Percentiles rank a stretch among this genome's conserved stretches.
These are phyloP conservation scores for Daldinia vernicosa DNA, from an alignment of 495 filamentous ascomycete genomes.

Conservation along the genomic window DNA sequence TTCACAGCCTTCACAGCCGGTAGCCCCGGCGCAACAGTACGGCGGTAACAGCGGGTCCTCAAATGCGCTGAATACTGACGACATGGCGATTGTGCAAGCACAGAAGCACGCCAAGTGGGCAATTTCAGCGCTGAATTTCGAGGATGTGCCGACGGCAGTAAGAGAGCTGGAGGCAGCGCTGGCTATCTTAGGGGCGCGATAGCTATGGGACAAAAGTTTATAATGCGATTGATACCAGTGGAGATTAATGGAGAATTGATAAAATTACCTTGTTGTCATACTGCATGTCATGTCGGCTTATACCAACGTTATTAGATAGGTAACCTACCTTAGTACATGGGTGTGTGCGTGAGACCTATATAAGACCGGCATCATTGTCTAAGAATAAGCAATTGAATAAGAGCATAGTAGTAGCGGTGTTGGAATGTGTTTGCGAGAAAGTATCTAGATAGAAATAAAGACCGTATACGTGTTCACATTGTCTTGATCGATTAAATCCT, in stretches of 20 bases:
- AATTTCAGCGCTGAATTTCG: conserved; percentile 94
- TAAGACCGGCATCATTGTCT: background rate
- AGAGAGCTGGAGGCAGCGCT: conserved; percentile 83
- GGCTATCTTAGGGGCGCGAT: conserved; percentile 66
- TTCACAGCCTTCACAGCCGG: conserved; percentile 32
- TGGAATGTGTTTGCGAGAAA: background rate
- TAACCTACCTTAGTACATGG: too few species aligned
- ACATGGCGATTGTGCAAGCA: conserved; percentile 76
- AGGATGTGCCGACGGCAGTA: conserved; percentile 91
- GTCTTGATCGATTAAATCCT: background rate
- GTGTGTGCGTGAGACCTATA: background rate
- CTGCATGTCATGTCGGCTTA: background rate
- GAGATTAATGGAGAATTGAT: background rate
- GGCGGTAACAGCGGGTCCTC: conserved; percentile 17
- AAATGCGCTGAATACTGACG: conserved; percentile 61
- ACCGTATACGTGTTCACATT: background rate
- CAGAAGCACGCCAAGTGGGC: conserved; percentile 98
- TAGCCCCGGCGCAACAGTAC: conserved; percentile 32
- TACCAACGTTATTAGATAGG: background rate
- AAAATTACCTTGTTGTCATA: background rate
- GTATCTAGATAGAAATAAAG: background rate
- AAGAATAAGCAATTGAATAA: background rate
- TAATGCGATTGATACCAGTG: background rate
- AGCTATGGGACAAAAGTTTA: background rate
- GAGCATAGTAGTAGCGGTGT: background rate